phyloP scores from a whole-genome alignment of 2,329 filamentous ascomycete species.

The Leptographium galeiforme region DNA sequence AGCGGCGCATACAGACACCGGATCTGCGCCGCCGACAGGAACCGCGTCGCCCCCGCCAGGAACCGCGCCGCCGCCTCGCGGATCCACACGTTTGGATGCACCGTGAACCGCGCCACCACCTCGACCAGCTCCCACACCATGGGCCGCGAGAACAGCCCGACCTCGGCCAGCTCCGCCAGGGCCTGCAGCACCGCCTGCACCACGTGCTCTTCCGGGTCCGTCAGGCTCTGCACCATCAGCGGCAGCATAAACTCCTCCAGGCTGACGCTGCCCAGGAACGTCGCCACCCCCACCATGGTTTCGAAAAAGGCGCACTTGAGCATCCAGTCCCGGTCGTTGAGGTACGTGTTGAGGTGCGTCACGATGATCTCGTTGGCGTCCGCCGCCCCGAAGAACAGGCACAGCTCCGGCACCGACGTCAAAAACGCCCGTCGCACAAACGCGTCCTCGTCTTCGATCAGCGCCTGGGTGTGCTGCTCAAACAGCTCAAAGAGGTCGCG shows the following conservation, averaged over 20 bases:
- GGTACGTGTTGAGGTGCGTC: conserved; percentile 89
- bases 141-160: conserved; percentile 74
- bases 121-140: conserved; percentile 83
- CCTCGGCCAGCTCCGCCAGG: conserved; percentile 71
- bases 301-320: conserved; percentile 95
- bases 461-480: conserved; percentile 74
- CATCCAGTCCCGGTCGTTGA: conserved; percentile 94
- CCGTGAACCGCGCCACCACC: conserved; percentile 68
- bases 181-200: conserved; percentile 83
- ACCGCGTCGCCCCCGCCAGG: conserved; percentile 60
- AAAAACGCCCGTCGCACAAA: conserved; percentile 84
- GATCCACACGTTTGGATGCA: conserved; percentile 94
- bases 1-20: conserved; percentile 74
- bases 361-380: conserved; percentile 92
- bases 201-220: conserved; percentile 86
- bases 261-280: conserved; percentile 77
- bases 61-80: conserved; percentile 80
- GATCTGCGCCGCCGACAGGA: conserved; percentile 65
- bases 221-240: conserved; percentile 87
- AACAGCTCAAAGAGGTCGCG: conserved; percentile 72
- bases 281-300: conserved; percentile 81
- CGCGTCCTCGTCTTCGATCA: conserved; percentile 76
- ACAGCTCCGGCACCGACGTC: conserved; percentile 80
- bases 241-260: conserved; percentile 93
- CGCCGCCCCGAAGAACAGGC: conserved; percentile 86